These are phyloP conservation scores for Fusarium guadeloupense DNA, from an alignment of 2,329 filamentous ascomycete species.

Conservation along the genomic window DNA sequence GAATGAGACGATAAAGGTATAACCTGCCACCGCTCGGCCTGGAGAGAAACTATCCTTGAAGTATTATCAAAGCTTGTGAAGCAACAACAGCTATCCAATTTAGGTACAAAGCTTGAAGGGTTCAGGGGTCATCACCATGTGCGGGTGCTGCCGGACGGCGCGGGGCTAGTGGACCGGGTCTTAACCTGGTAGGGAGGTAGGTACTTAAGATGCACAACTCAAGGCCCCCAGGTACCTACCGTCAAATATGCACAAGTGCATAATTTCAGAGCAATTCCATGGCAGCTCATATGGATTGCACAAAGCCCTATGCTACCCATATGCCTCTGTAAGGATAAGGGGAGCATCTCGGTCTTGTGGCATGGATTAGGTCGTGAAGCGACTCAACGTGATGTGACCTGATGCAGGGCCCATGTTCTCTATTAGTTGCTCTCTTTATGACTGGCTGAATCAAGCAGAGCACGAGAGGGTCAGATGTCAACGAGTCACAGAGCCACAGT, in stretches of 20 bases:
- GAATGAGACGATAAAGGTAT: neutral
- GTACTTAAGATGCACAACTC: neutral
- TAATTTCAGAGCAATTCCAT: slow-evolving; percentile 20
- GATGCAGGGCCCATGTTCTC: slow-evolving; percentile 23
- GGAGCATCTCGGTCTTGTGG: neutral
- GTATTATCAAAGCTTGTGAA: neutral
- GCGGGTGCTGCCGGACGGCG: slow-evolving; percentile 40
- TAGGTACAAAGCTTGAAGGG: slow-evolving; percentile 26
- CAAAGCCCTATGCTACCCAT: slow-evolving; percentile 3
- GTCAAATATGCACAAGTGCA: slow-evolving; percentile 15
- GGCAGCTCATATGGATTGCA: neutral
- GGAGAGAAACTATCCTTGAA: neutral
- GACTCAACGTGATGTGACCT: slow-evolving; percentile 26
- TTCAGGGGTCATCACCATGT: slow-evolving; percentile 33
- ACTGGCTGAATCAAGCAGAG: slow-evolving; percentile 10
- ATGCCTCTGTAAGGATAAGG: too few relatives aligned
- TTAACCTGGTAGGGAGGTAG: slow-evolving; percentile 27
- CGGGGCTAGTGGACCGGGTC: slow-evolving; percentile 32
- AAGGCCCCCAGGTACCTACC: slow-evolving; percentile 18
- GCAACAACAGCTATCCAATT: slow-evolving; percentile 10
- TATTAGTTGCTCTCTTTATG: slow-evolving; percentile 6
- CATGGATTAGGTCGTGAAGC: slow-evolving; percentile 3
- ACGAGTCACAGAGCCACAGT: slow-evolving; percentile 38
- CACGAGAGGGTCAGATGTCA: slow-evolving; percentile 35
- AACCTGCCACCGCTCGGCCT: neutral